Percentiles rank a stretch among this genome's conserved stretches.
Evolutionary conservation across 768 basidiomycete species (phyloP).

Genomic region (Candolleomyces efflorescens): DNA sequence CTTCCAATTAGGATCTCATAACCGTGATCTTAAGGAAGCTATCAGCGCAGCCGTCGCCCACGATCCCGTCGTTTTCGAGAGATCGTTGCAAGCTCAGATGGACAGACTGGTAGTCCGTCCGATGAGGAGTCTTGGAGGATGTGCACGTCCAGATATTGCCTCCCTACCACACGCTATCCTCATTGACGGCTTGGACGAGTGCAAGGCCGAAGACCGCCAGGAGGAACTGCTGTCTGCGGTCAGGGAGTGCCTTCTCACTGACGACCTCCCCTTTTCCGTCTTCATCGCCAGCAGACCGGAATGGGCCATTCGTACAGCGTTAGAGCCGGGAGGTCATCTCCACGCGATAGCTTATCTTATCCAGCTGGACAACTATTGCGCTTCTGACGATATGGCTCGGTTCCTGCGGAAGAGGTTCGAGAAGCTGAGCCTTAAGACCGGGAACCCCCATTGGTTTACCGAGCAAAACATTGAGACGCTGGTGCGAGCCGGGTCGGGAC

Average conservation of each 20-base stretch:
- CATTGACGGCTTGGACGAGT: slow-evolving; percentile 8
- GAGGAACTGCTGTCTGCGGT: background rate
- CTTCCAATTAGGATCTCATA: slow-evolving; percentile 5
- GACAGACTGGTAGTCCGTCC: slow-evolving; percentile 1
- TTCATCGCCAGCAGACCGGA: slow-evolving; percentile 4
- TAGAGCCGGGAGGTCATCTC: background rate
- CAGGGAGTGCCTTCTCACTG: background rate
- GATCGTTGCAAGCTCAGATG: slow-evolving; percentile 1
- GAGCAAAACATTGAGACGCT: background rate
- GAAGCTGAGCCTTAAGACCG: background rate
- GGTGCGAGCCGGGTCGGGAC: background rate
- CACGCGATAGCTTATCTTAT: background rate
- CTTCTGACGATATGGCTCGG: background rate
- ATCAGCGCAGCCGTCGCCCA: background rate
- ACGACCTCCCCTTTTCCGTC: background rate
- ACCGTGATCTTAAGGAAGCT: background rate
- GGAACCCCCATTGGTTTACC: background rate
- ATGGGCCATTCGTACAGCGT: background rate
- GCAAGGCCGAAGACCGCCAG: background rate
- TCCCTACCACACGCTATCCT: background rate
- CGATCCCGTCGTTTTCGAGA: background rate
- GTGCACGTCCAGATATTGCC: background rate
- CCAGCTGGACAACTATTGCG: background rate
- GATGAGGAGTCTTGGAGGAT: background rate
- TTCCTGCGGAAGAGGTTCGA: background rate